Evolutionary conservation across 306 rosid genomes (phyloP).

Genomic region (Cucurbita moschata): DNA sequence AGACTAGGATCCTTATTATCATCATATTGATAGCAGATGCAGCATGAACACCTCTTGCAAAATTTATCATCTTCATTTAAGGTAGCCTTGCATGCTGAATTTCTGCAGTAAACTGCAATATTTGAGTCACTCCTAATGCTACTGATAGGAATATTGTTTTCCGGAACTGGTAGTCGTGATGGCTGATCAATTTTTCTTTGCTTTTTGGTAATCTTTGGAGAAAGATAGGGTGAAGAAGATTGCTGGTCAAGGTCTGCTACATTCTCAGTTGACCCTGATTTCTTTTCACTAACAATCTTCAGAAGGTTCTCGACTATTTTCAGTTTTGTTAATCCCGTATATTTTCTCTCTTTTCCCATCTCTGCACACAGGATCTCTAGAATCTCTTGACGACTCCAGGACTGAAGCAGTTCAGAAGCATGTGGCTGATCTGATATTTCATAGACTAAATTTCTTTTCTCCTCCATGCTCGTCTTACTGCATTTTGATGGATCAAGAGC

Average conservation of each 20-base stretch:
- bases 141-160: conserved; percentile 20
- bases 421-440: conserved; percentile 66
- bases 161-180: conserved; percentile 39
- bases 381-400: conserved; percentile 96
- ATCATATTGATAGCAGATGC: conserved; percentile 76
- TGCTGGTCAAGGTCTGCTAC: conserved; percentile 29
- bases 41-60: conserved; percentile 92
- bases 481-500: conserved; percentile 42
- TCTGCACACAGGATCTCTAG: conserved; percentile 86
- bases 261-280: conserved; percentile 37
- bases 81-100: conserved; percentile 89
- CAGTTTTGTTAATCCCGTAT: conserved; percentile 86
- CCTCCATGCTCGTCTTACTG: conserved; percentile 69
- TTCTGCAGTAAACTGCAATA: conserved; percentile 48
- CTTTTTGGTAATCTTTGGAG: conserved; percentile 64
- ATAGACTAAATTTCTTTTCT: conserved; percentile 71
- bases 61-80: conserved; percentile 41
- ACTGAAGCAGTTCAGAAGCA: conserved; percentile 77
- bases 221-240: conserved; percentile 33
- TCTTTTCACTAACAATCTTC: conserved; percentile 82
- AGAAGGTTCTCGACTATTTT: conserved; percentile 91
- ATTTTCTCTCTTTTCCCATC: conserved; percentile 99
- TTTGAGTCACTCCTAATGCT: conserved; percentile 24
- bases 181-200: conserved; percentile 83
- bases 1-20: conserved; percentile 98